These are phyloP conservation scores for Cytospora leucostoma DNA, from an alignment of 2,329 filamentous ascomycete species.

Conservation along the genomic window DNA sequence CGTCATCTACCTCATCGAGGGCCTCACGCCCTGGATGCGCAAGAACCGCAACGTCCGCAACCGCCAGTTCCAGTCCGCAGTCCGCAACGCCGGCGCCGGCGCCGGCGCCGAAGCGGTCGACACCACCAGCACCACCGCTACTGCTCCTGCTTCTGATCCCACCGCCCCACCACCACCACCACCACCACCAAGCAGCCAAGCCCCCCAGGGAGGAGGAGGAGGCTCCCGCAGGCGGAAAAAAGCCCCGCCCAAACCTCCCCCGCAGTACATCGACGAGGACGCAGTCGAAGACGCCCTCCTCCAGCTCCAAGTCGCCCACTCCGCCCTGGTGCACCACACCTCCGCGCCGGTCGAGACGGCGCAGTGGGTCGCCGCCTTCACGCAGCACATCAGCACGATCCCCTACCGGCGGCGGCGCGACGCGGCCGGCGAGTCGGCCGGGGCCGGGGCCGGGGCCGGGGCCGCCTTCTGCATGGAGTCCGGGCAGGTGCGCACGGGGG, in stretches of 20 bases:
- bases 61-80: constrained; percentile 65
- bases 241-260: constrained; percentile 39
- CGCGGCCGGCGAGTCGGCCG: constrained; percentile 49
- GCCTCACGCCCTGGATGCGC: constrained; percentile 64
- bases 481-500: constrained; percentile 73
- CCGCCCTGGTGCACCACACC: constrained; percentile 71
- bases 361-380: constrained; percentile 72
- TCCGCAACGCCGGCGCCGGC: constrained; percentile 50
- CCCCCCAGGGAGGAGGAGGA: constrained; percentile 12
- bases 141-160: constrained; percentile 22
- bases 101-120: constrained; percentile 39
- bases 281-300: constrained; percentile 70
- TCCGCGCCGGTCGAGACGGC: constrained; percentile 62
- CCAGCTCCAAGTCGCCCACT: constrained; percentile 67
- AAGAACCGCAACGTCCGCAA: constrained; percentile 70
- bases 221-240: constrained; percentile 44
- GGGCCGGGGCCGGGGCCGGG: too few relatives aligned
- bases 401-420: constrained; percentile 66
- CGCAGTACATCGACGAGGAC: constrained; percentile 65
- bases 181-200: constrained; percentile 31
- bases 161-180: constrained; percentile 29
- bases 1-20: constrained; percentile 72
- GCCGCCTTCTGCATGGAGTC: constrained; percentile 77
- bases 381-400: constrained; percentile 75
- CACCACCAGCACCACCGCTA: constrained; percentile 24